A percentile compares a stretch with the other conserved stretches of the same genome.
phyloP scores from a whole-genome alignment of 352 stramenopile genomes.

The Pythium phragmiticola region DNA sequence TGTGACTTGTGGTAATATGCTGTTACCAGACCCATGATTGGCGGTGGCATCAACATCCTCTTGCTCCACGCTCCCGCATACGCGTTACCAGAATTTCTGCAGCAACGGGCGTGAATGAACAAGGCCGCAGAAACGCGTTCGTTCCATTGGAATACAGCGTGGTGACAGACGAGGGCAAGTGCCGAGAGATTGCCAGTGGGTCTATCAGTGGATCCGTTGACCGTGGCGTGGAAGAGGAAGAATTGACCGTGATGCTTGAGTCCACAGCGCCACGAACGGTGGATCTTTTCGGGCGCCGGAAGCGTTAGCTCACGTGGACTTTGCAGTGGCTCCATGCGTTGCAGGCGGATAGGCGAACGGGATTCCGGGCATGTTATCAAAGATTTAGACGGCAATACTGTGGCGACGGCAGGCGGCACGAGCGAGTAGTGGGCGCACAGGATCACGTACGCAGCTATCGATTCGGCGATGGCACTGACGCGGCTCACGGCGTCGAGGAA shows the following conservation, averaged over 20 bases:
- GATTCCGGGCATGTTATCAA: not conserved
- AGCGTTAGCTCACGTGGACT: not conserved
- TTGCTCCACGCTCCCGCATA: conserved; percentile 16
- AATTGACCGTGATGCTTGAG: conserved; percentile 20
- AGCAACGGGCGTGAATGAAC: not conserved
- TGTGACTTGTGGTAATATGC: not conserved
- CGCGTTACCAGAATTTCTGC: not conserved
- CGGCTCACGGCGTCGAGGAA: conserved; percentile 21
- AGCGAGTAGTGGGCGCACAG: conserved; percentile 38
- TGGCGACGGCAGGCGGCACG: not conserved
- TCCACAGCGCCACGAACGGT: conserved; percentile 15
- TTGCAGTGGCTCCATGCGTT: not conserved
- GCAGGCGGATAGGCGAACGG: not conserved
- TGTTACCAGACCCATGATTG: not conserved
- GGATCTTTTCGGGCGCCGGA: not conserved
- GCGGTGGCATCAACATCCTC: not conserved
- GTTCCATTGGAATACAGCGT: conserved; percentile 6
- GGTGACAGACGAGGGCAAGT: conserved; percentile 5
- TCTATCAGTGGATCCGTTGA: not conserved
- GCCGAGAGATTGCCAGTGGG: not conserved
- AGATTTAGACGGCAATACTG: not conserved
- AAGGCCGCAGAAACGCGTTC: not conserved
- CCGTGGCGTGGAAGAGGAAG: conserved; percentile 18
- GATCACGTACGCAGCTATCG: conserved; percentile 44
- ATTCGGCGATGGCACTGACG: conserved; percentile 47